A percentile compares a stretch with the other conserved stretches of the same genome.
Evolutionary conservation across 306 rosid genomes (phyloP).

Genomic region (Fagus sylvatica): DNA sequence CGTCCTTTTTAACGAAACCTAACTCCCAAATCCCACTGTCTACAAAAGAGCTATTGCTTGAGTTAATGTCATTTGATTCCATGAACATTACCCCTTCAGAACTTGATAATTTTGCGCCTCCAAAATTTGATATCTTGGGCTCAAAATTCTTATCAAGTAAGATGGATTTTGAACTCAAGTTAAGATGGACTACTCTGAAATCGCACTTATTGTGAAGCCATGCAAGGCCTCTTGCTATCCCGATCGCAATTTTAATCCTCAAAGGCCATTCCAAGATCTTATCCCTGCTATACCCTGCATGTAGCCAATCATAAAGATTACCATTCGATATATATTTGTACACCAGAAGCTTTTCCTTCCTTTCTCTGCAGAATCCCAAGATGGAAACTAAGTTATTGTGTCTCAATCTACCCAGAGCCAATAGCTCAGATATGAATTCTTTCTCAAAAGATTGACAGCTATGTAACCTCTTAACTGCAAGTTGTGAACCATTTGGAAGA

Average conservation of each 20-base stretch:
- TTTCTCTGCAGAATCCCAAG: too few relatives aligned
- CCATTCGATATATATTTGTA: conserved; percentile 23
- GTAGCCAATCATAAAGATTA: conserved; percentile 17
- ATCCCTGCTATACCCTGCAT: not conserved
- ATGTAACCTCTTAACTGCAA: conserved; percentile 12
- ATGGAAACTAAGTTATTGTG: not conserved
- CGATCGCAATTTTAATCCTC: too few relatives aligned
- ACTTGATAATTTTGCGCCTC: not conserved
- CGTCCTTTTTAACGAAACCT: conserved; percentile 9
- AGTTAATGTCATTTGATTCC: too few relatives aligned
- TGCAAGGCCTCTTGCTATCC: too few relatives aligned
- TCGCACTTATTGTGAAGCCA: too few relatives aligned
- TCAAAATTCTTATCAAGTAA: conserved; percentile 3
- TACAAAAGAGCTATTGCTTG: not conserved
- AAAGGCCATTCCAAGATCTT: not conserved
- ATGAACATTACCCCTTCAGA: too few relatives aligned
- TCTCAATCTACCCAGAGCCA: not conserved
- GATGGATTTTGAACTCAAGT: not conserved
- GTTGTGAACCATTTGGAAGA: conserved; percentile 12
- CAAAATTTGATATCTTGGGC: conserved; percentile 19
- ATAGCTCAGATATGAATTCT: not conserved
- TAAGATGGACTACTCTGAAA: fast-evolving
- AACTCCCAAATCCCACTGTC: not conserved
- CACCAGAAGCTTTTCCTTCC: too few relatives aligned
- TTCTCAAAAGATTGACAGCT: not conserved